phyloP scores from a whole-genome alignment of 2,329 filamentous ascomycete genomes.

The Diaporthe helianthi region DNA sequence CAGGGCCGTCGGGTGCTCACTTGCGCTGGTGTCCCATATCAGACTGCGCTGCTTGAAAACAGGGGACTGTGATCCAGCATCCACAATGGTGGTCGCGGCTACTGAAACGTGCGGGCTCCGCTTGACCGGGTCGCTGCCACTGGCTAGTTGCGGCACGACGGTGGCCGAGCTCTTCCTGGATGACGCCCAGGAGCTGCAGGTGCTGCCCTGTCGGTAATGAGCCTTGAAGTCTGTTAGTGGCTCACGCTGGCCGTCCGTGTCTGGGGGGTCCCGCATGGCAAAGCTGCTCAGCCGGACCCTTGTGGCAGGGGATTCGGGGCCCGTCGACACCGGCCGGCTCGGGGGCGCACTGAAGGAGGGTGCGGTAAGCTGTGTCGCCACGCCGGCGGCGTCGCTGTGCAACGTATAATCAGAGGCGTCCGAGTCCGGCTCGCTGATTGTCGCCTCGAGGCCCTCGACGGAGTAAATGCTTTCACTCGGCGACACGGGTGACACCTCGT shows the following conservation, averaged over 20 bases:
- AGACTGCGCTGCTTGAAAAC: constrained; percentile 5
- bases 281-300: constrained; percentile 11
- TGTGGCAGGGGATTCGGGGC: not conserved
- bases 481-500: constrained; percentile 36
- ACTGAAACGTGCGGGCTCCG: not conserved
- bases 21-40: constrained; percentile 15
- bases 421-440: constrained; percentile 36
- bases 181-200: not conserved
- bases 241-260: not conserved
- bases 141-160: constrained; percentile 24
- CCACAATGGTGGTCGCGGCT: not conserved
- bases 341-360: not conserved
- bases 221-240: not conserved
- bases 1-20: not conserved
- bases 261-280: not conserved
- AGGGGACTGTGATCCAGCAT: not conserved
- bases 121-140: constrained; percentile 11
- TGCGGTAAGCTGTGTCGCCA: constrained; percentile 4
- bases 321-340: not conserved
- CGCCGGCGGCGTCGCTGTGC: constrained; percentile 9
- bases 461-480: constrained; percentile 35
- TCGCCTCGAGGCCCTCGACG: constrained; percentile 31
- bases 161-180: constrained; percentile 23
- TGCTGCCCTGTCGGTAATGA: not conserved
- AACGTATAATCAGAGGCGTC: constrained; percentile 14